phyloP scores from a whole-genome alignment of 2,329 filamentous ascomycete species.

The Trichoderma afroharzianum region DNA sequence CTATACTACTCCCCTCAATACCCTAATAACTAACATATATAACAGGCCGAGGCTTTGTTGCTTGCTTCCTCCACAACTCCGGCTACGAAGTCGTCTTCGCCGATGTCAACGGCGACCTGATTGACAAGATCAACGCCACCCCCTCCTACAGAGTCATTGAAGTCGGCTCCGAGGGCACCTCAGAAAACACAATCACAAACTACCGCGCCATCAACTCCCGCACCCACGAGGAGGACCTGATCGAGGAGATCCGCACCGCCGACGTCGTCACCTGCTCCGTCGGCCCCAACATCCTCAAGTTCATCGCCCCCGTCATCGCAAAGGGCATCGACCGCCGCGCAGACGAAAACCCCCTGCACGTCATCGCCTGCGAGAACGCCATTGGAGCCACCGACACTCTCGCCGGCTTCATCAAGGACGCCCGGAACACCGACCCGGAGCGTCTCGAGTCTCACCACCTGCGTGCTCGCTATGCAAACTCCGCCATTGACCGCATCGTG shows the following conservation, averaged over 20 bases:
- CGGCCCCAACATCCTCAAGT: constrained; percentile 91
- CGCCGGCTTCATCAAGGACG: constrained; percentile 72
- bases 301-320: constrained; percentile 92
- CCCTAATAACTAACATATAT: constrained; percentile 14
- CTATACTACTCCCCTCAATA: neutral
- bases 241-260: constrained; percentile 81
- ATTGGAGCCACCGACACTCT: constrained; percentile 92
- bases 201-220: constrained; percentile 97
- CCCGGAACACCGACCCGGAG: constrained; percentile 65
- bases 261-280: constrained; percentile 96
- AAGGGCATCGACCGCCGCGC: constrained; percentile 83
- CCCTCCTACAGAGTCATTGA: constrained; percentile 88
- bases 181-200: constrained; percentile 81
- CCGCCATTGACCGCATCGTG: constrained; percentile 96
- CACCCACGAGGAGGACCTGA: constrained; percentile 72
- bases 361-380: constrained; percentile 98
- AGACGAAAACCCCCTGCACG: constrained; percentile 67
- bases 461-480: constrained; percentile 91
- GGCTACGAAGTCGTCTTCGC: constrained; percentile 96
- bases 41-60: constrained; percentile 72
- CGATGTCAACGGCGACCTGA: constrained; percentile 83
- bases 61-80: constrained; percentile 89
- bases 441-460: constrained; percentile 65
- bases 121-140: constrained; percentile 71
- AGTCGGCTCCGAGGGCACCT: constrained; percentile 79